Percentiles rank a stretch among this genome's conserved stretches.
These are phyloP conservation scores for Phytopythium kandeliae DNA, from an alignment of 352 stramenopile species.

Conservation along the genomic window DNA sequence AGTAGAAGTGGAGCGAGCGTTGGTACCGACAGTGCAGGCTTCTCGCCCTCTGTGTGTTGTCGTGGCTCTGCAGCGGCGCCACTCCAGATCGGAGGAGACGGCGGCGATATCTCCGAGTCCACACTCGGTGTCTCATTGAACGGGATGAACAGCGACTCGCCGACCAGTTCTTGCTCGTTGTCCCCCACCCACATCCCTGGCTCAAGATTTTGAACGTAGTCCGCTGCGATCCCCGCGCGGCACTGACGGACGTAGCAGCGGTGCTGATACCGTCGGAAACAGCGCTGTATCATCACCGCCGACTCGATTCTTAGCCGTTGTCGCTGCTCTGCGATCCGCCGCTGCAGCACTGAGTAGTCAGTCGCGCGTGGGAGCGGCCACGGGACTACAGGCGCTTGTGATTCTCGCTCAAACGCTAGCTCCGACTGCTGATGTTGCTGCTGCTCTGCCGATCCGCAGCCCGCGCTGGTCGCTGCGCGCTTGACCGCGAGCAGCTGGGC, in stretches of 20 bases:
- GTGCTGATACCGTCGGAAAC: conserved; percentile 3
- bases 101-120: background rate
- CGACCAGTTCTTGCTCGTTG: conserved; percentile 16
- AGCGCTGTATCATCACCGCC: background rate
- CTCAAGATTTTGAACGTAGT: background rate
- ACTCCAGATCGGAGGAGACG: background rate
- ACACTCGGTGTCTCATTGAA: background rate
- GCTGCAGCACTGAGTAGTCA: background rate
- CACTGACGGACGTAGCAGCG: background rate
- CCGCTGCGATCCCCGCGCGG: background rate
- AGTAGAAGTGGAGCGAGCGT: background rate
- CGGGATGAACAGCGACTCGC: conserved; percentile 17
- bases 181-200: background rate
- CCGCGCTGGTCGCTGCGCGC: background rate
- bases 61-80: background rate
- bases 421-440: background rate
- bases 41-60: background rate
- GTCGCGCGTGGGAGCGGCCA: background rate
- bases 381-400: no score
- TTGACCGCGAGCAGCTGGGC: conserved; percentile 4
- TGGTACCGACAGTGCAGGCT: background rate
- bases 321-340: background rate
- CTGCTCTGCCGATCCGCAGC: background rate
- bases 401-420: background rate
- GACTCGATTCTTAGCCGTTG: conserved; percentile 4